Evolutionary conservation across 768 basidiomycete species (phyloP).

Genomic region (Jaapia argillacea): DNA sequence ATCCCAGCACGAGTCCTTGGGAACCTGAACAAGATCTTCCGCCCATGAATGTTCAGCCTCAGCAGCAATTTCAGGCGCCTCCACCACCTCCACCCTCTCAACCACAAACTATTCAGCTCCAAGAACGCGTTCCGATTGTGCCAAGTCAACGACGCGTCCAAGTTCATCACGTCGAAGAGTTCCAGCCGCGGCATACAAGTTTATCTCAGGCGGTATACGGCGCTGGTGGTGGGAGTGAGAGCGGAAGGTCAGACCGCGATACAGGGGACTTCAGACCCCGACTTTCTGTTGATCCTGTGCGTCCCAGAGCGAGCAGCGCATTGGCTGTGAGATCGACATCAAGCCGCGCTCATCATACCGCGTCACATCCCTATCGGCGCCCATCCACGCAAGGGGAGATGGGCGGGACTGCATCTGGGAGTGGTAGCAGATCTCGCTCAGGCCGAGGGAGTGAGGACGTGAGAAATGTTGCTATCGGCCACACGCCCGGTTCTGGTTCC

Average conservation of each 20-base stretch:
- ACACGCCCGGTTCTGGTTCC: neutral
- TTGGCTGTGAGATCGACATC: neutral
- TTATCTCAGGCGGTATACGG: neutral
- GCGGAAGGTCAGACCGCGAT: too few relatives aligned
- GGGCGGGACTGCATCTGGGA: neutral
- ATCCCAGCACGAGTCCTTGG: conserved; percentile 27
- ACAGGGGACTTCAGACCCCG: neutral
- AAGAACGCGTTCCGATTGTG: conserved; percentile 20
- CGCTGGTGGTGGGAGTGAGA: neutral
- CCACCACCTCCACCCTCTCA: conserved; percentile 13
- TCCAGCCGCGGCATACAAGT: neutral
- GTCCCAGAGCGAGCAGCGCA: neutral
- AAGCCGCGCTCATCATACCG: neutral
- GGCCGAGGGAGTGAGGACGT: neutral
- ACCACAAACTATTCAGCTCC: conserved; percentile 11
- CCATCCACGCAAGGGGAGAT: neutral
- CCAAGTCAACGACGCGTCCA: conserved; percentile 14
- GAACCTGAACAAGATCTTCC: conserved; percentile 29
- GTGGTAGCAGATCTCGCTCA: neutral
- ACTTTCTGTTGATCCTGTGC: neutral
- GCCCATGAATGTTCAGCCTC: conserved; percentile 26
- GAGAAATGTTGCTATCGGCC: neutral
- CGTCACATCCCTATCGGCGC: neutral
- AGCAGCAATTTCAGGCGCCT: conserved; percentile 20
- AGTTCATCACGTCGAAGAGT: neutral